Evolutionary conservation across 208 protist species (phyloP).

Genomic region (Phytomonas sp.): DNA sequence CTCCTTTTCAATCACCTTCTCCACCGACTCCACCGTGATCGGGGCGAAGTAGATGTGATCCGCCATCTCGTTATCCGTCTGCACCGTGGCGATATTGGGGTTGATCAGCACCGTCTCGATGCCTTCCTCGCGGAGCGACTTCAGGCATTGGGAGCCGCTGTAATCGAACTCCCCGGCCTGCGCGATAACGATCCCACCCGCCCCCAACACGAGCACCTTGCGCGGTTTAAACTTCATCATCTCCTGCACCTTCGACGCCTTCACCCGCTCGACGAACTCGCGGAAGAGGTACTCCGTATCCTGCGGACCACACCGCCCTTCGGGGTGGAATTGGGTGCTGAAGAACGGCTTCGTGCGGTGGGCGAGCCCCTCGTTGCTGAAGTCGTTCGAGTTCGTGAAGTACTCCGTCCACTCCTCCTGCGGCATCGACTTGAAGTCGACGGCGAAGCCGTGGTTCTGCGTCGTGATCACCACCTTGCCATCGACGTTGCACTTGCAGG

Average conservation of each 20-base stretch:
- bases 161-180: conserved; percentile 99
- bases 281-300: conserved; percentile 98
- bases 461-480: conserved; percentile 93
- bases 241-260: conserved; percentile 61
- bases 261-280: conserved; percentile 89
- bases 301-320: conserved; percentile 93
- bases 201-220: conserved; percentile 93
- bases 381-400: conserved; percentile 97
- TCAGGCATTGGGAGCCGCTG: conserved; percentile 97
- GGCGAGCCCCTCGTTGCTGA: conserved; percentile 95
- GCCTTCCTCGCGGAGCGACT: conserved; percentile 97
- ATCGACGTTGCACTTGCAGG: conserved; percentile 84
- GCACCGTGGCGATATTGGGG: conserved; percentile 99
- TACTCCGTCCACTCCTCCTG: conserved; percentile 89
- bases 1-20: conserved; percentile 93
- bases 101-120: conserved; percentile 97
- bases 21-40: conserved; percentile 90
- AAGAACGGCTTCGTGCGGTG: conserved; percentile 95
- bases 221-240: conserved; percentile 64
- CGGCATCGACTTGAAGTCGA: conserved; percentile 91
- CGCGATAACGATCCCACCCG: conserved; percentile 96
- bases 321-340: conserved; percentile 97
- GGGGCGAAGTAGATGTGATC: conserved; percentile 97
- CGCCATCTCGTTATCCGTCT: conserved; percentile 95
- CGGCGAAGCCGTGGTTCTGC: conserved; percentile 98